Base-by-base conservation (phyloP, 306 rosid species). In the Boehmeria nivea region DNA sequence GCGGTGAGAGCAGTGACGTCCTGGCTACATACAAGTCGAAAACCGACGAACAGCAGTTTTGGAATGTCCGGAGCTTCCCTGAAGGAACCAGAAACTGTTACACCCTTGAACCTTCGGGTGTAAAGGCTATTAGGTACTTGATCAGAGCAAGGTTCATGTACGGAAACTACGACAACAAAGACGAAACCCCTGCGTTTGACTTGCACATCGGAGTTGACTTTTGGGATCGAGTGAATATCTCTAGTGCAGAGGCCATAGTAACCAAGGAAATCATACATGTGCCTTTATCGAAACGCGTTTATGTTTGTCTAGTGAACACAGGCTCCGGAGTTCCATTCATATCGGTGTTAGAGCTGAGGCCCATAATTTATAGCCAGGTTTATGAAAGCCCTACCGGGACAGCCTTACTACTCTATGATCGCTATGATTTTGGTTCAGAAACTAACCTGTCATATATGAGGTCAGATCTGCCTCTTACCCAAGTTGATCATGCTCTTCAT, bases 321-420 rank as follows among this genome's bases (percentile, higher is more conserved):
- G 78, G 78, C 5, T 50, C 12, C 4, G 82, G 88, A 20, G 59
- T 57, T 49, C 88, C 84, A 5, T 75, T 82, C 47, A 57, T 82
- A 40, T 72, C 88, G 10, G 69, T 72, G 18, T 48, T 82, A 55
- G 78, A 78, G 72, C 66, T 82, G 8, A 69, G 84, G 61, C 54
- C 57, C 36, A 1, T 51, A 6, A 31, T 33, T 11, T 5, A 17
- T 18, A 39, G 43, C 48, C 0, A 51, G 15, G 53, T 8, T 46
- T 76, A 80, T 22, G 20, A 15, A 39, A 69, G 64, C 11, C 19
- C 36, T 15, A 1, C 31, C 26, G 26, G 10, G 15, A 36, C 76
- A 16, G 23, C 71, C 8, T 44, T 42, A 18, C 26, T 13, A 9
- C 67, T 68, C 27, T 1, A 9, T 25, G 3, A 17, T 9, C 74